Evolutionary conservation across 2,329 filamentous ascomycete species (phyloP).

Genomic region (Cladosporium oxysporum): DNA sequence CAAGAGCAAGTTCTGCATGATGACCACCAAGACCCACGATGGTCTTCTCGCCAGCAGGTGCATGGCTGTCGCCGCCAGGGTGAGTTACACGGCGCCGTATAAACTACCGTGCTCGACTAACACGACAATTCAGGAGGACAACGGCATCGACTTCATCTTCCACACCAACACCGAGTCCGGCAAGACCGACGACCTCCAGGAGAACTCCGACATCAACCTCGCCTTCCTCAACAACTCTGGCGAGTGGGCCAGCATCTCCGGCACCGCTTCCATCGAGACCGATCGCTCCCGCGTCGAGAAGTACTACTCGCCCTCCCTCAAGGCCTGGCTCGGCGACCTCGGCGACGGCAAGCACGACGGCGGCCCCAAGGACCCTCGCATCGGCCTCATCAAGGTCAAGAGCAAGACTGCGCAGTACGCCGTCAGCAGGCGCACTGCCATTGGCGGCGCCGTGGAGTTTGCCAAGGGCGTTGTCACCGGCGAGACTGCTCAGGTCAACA

Average conservation of each 20-base stretch:
- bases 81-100: conserved; percentile 41
- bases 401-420: conserved; percentile 37
- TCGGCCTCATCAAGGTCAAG: conserved; percentile 77
- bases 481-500: conserved; percentile 70
- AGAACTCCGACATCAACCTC: conserved; percentile 75
- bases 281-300: conserved; percentile 69
- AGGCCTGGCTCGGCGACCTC: conserved; percentile 85
- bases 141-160: conserved; percentile 81
- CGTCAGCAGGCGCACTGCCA: conserved; percentile 55
- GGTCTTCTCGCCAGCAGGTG: conserved; percentile 75
- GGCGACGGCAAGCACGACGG: conserved; percentile 83
- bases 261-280: conserved; percentile 67
- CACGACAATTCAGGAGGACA: conserved; percentile 61
- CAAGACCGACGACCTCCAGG: conserved; percentile 78
- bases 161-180: conserved; percentile 88
- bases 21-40: conserved; percentile 72
- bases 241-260: conserved; percentile 87
- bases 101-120: conserved; percentile 16
- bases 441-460: conserved; percentile 68
- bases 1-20: conserved; percentile 80
- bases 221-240: conserved; percentile 70
- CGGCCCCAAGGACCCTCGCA: conserved; percentile 76
- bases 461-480: conserved; percentile 76
- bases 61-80: conserved; percentile 81
- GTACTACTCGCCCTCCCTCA: conserved; percentile 72